A percentile compares a stretch with the other conserved stretches of the same genome.
Evolutionary conservation across 371 early-diverging fungal species (phyloP).

Genomic region (Hamiltosporidium tvaerminnensis): DNA sequence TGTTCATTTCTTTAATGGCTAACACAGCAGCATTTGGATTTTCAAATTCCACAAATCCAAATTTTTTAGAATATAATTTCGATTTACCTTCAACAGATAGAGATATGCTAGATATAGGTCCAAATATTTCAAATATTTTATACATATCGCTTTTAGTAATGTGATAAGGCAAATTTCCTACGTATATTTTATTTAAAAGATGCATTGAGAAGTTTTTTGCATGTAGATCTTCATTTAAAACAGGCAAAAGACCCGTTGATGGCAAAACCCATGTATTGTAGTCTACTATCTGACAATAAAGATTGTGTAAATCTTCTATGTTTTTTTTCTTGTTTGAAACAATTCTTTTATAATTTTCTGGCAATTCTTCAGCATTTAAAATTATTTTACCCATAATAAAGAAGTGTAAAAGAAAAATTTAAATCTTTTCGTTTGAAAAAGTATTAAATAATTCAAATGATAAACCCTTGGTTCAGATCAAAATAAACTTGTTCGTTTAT

Average conservation of each 20-base stretch:
- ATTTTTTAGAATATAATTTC: slow-evolving; percentile 1
- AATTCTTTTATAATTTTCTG: too few relatives aligned
- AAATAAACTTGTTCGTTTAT: too few relatives aligned
- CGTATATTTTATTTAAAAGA: slow-evolving; percentile 13
- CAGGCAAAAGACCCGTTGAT: not conserved
- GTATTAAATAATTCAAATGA: too few relatives aligned
- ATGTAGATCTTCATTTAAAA: slow-evolving; percentile 3
- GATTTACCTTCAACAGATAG: not conserved
- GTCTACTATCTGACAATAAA: slow-evolving; percentile 2
- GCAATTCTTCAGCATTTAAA: too few relatives aligned
- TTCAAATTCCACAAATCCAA: slow-evolving; percentile 21
- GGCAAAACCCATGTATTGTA: slow-evolving; percentile 8
- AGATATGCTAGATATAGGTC: not conserved
- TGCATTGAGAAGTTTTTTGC: not conserved
- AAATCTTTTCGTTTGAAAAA: too few relatives aligned
- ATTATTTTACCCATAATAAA: too few relatives aligned
- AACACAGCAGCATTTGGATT: slow-evolving; percentile 18
- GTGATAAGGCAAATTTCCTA: slow-evolving; percentile 5
- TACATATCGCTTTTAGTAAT: not conserved
- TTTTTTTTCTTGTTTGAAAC: too few relatives aligned
- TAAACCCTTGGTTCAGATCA: too few relatives aligned
- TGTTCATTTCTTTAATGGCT: slow-evolving; percentile 6
- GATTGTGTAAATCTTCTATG: not conserved
- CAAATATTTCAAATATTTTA: slow-evolving; percentile 6
- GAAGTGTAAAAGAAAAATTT: too few relatives aligned